A percentile compares a stretch with the other conserved stretches of the same genome.
These are phyloP conservation scores for Monosporascus sp. DNA, from an alignment of 2,329 filamentous ascomycete species.

Conservation along the genomic window DNA sequence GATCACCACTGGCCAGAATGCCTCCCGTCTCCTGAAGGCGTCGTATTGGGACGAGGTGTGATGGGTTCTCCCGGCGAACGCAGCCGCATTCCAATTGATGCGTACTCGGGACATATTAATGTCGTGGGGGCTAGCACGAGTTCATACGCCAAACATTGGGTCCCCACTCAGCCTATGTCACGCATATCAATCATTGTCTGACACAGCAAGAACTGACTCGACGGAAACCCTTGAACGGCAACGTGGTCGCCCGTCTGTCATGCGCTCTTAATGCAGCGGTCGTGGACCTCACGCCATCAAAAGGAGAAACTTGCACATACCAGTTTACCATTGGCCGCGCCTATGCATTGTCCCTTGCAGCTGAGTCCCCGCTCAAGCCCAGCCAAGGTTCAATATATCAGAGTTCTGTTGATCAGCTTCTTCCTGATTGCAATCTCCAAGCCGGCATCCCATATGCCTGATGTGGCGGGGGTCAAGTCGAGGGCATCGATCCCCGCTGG, in stretches of 20 bases:
- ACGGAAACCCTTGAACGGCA: constrained; percentile 3
- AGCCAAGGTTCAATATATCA: neutral
- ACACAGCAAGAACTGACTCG: neutral
- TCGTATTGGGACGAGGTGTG: no score
- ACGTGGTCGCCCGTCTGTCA: constrained; percentile 16
- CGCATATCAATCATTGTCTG: neutral
- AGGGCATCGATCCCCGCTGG: neutral
- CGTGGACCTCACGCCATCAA: neutral
- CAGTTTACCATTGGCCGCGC: neutral
- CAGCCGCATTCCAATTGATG: no score
- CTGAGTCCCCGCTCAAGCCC: neutral
- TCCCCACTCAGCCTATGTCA: no score
- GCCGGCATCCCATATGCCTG: neutral
- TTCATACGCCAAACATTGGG: no score
- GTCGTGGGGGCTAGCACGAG: no score
- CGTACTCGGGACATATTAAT: no score
- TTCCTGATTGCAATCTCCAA: neutral
- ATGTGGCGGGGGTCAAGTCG: neutral
- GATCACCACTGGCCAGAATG: neutral
- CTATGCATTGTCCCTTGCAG: neutral
- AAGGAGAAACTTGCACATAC: neutral
- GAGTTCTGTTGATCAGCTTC: neutral
- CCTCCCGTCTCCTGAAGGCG: neutral
- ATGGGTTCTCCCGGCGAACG: no score
- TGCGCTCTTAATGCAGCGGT: constrained; percentile 6